These are phyloP conservation scores for Bruguiera sexangula DNA, from an alignment of 345 rosid genomes.

Conservation along the genomic window DNA sequence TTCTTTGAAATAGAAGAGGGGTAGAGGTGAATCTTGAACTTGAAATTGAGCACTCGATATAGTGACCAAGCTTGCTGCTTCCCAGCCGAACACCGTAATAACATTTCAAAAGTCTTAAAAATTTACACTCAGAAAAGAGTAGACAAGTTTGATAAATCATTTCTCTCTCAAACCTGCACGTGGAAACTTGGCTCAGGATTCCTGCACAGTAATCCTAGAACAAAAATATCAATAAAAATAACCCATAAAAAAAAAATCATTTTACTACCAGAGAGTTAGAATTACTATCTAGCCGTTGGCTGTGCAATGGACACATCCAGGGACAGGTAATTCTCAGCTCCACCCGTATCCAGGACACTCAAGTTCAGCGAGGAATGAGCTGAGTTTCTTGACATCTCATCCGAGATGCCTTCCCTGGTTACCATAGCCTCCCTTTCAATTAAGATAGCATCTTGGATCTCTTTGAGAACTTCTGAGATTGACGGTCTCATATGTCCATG, in stretches of 20 bases:
- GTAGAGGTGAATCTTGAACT: too few species aligned
- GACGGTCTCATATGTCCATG: constrained; percentile 94
- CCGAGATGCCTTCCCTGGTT: constrained; percentile 61
- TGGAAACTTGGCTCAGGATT: constrained; percentile 3
- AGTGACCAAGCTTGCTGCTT: neutral
- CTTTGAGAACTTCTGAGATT: constrained; percentile 89
- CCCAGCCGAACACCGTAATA: neutral
- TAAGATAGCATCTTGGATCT: constrained; percentile 81
- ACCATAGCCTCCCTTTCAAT: constrained; percentile 64
- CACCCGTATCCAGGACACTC: constrained; percentile 49
- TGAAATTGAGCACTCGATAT: too few species aligned
- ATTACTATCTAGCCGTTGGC: constrained; percentile 66
- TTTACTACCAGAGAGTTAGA: neutral
- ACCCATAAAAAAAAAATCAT: neutral
- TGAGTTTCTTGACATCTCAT: constrained; percentile 68
- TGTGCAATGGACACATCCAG: constrained; percentile 55
- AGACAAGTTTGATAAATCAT: neutral
- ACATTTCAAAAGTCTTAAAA: neutral
- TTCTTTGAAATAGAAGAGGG: too few species aligned
- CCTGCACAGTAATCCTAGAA: constrained; percentile 4
- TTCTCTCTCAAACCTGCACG: neutral
- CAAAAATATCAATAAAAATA: constrained; percentile 8
- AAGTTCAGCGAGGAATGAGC: constrained; percentile 61
- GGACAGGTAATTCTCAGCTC: constrained; percentile 50
- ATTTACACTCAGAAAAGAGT: neutral